A percentile compares a stretch with the other conserved stretches of the same genome.
These are phyloP conservation scores for Amoeboaphelidium protococcarum DNA, from an alignment of 371 early-diverging fungal genomes.

Conservation along the genomic window DNA sequence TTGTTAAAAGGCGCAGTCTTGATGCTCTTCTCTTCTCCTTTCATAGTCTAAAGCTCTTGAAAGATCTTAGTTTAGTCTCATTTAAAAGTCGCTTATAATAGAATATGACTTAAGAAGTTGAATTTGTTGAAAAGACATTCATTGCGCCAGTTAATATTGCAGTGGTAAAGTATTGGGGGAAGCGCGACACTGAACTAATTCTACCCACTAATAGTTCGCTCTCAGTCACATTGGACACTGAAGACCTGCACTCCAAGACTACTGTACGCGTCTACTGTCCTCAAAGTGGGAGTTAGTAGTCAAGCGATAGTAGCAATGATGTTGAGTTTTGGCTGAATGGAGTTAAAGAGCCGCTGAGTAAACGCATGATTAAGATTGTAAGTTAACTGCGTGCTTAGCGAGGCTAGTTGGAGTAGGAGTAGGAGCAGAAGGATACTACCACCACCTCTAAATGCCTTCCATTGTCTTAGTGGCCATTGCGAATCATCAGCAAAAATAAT, in stretches of 20 bases:
- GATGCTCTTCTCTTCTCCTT: too few species aligned
- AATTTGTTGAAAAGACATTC: background rate
- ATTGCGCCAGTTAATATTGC: slow-evolving; percentile 93
- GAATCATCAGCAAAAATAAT: slow-evolving; percentile 81
- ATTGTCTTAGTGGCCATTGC: slow-evolving; percentile 18
- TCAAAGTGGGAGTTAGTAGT: too few species aligned
- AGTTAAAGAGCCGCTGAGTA: slow-evolving; percentile 45
- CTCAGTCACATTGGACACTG: slow-evolving; percentile 83
- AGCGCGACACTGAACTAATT: slow-evolving; percentile 60
- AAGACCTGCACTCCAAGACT: slow-evolving; percentile 76
- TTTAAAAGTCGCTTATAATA: too few species aligned
- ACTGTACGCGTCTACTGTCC: slow-evolving; percentile 56
- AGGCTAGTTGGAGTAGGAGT: too few species aligned
- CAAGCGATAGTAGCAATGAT: slow-evolving; percentile 23
- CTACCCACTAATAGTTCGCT: slow-evolving; percentile 91
- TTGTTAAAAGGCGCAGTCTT: too few species aligned
- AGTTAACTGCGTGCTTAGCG: too few species aligned
- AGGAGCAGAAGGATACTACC: too few species aligned
- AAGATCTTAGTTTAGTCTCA: too few species aligned
- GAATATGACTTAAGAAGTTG: too few species aligned
- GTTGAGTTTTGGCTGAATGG: slow-evolving; percentile 82
- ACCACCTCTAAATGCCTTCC: too few species aligned
- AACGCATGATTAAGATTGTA: too few species aligned
- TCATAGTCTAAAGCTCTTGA: too few species aligned
- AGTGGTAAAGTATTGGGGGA: slow-evolving; percentile 97